Base-by-base conservation (phyloP, 805 yeast species). In the Schwanniomyces vanrijiae region DNA sequence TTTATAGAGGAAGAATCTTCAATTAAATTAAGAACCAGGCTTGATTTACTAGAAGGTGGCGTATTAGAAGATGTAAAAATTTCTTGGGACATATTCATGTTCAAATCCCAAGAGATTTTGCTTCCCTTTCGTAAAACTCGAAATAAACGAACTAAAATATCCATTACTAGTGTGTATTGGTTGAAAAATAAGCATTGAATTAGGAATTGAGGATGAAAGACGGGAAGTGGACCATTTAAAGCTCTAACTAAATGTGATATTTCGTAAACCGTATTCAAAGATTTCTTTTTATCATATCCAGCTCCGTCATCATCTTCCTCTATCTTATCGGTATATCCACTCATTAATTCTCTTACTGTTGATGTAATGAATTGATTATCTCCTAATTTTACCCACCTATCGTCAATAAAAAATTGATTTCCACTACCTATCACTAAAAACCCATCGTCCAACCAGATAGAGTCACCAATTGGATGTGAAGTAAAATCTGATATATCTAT, bases 191-290 rank as follows among this genome's bases (percentile, higher is more conserved):
- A 62, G 4, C 84, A 70, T 62, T 91, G 96, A 39, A 90, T 83
- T 41, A 91, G 64, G 44, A 89, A 77, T 62, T 90, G 96, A 0
- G 98, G 98, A 59, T 92, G 97, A 55, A 88, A 91, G 0, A 90
- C 68, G 0, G 97, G 97, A 13, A 92, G 64, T 0, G 95, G 94
- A 26, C 97, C 97, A 66, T 91, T 91, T 46, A 91, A 67, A 4
- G 90, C 84, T 13, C 88, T 71, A 42, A 86, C 87, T 47, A 91
- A 72, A 54, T 85, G 86, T 49, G 88, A 77, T 2, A 91, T 77
- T 50, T 76, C 80, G 49, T 60, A 66, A 3, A 59, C 55, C 5
- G 50, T 24, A 35, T 55, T 56, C 13, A 48, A 44, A n/a, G 52
- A 41, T 29, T 37, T 45, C 3, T 37, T 43, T 8, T 41, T 26